Conservation (phyloP, 441 rosid genomes). For the Adansonia rubrostipa region DNA sequence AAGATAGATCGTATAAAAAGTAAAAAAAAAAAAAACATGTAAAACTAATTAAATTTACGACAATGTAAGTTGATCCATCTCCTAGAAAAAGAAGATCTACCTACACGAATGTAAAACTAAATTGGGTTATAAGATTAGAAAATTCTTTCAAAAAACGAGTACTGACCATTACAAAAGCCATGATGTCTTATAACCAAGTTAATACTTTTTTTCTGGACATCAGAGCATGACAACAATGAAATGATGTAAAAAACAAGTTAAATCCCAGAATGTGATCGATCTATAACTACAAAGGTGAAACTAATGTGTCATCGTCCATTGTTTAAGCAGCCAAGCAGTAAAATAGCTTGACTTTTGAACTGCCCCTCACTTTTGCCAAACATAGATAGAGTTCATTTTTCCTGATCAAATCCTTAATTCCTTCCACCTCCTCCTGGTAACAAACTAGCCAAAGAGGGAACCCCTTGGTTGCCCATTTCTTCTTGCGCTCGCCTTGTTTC, state of each 20-base stretch:
- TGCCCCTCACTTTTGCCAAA: neutral
- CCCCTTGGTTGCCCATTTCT: conserved; percentile 94
- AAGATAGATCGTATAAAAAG: too few species aligned
- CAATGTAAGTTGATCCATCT: too few species aligned
- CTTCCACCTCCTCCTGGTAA: conserved; percentile 44
- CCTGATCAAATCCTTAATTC: conserved; percentile 5
- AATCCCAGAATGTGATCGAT: neutral
- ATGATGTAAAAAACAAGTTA: neutral
- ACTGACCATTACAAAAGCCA: neutral
- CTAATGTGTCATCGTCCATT: neutral
- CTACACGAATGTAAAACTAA: too few species aligned
- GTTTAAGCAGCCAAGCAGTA: neutral
- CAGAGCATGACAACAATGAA: neutral
- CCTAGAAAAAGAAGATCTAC: too few species aligned
- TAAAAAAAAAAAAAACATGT: too few species aligned
- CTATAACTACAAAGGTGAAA: neutral
- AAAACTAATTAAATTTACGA: too few species aligned
- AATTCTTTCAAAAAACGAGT: neutral
- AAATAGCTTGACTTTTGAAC: neutral
- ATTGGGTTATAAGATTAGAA: too few species aligned
- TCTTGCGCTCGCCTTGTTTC: conserved; percentile 92
- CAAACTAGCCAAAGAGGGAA: conserved; percentile 78
- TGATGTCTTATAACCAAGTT: neutral
- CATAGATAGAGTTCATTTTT: neutral
- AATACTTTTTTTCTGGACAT: neutral